Percentiles rank a stretch among this genome's conserved stretches.
phyloP scores from a whole-genome alignment of 805 yeast genomes.

The Pichia manshurica region DNA sequence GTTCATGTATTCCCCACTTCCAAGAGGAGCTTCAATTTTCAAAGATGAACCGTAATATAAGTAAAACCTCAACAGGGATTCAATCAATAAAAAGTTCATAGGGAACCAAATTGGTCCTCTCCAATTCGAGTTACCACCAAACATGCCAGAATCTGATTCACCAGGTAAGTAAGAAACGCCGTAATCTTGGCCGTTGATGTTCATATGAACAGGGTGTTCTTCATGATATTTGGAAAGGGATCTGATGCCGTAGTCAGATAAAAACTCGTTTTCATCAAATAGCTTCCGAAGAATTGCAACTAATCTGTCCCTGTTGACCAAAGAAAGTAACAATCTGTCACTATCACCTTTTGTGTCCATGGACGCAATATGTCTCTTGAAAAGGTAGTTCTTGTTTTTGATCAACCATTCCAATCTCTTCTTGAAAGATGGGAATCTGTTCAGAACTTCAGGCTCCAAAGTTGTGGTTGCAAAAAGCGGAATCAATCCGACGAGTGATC shows the following conservation, averaged over 20 bases:
- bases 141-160: conserved; percentile 86
- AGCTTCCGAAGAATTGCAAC: conserved; percentile 67
- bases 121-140: conserved; percentile 97
- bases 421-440: conserved; percentile 74
- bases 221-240: conserved; percentile 84
- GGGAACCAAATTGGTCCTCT: conserved; percentile 98
- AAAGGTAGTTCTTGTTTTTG: conserved; percentile 59
- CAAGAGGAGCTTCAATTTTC: conserved; percentile 83
- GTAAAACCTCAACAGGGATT: conserved; percentile 80
- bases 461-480: conserved; percentile 88
- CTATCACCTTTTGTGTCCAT: conserved; percentile 76
- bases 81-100: conserved; percentile 77
- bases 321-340: conserved; percentile 69
- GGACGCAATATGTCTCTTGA: conserved; percentile 80
- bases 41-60: conserved; percentile 82
- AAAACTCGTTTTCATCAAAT: conserved; percentile 82
- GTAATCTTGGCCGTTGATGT: conserved; percentile 69
- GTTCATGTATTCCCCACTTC: conserved; percentile 69
- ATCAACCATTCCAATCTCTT: conserved; percentile 81
- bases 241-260: conserved; percentile 80
- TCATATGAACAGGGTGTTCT: conserved; percentile 77
- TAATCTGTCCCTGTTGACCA: conserved; percentile 76
- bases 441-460: conserved; percentile 74
- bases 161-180: conserved; percentile 75
- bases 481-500: conserved; percentile 86